Conservation (phyloP, 495 filamentous ascomycete species). For the Monascus purpureus region DNA sequence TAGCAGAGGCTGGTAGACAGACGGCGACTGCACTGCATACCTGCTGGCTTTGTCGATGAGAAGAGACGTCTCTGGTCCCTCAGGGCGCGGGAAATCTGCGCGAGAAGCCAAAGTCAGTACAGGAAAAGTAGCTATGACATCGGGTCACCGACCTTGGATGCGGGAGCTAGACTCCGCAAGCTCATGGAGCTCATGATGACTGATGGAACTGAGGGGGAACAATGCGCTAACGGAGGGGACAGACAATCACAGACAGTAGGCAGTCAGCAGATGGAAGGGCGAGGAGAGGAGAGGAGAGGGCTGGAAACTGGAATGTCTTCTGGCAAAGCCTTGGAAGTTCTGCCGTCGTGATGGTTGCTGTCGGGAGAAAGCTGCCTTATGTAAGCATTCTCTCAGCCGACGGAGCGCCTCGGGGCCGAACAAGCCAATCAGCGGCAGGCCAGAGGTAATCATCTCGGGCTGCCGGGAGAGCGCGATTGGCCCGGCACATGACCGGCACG, state of each 20-base stretch:
- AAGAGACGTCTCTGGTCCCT: slow-evolving; percentile 56
- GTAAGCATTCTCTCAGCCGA: slow-evolving; percentile 24
- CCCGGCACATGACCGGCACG: slow-evolving; percentile 10
- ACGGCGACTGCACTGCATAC: slow-evolving; percentile 35
- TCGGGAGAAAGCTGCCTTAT: slow-evolving; percentile 14
- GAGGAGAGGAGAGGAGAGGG: slow-evolving; percentile 11
- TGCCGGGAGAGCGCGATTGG: slow-evolving; percentile 19
- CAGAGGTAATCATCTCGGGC: slow-evolving; percentile 26
- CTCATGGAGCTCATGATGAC: slow-evolving; percentile 43
- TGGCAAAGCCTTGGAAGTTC: slow-evolving; percentile 12
- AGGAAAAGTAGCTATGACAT: not conserved
- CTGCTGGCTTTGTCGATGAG: slow-evolving; percentile 69
- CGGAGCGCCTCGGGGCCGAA: slow-evolving; percentile 20
- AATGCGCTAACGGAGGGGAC: slow-evolving; percentile 15
- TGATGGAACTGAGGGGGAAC: slow-evolving; percentile 17
- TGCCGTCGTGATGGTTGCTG: not conserved
- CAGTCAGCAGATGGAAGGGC: slow-evolving; percentile 9
- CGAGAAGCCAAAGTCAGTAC: slow-evolving; percentile 12
- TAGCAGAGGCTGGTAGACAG: slow-evolving; percentile 18
- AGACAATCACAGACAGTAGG: slow-evolving; percentile 8
- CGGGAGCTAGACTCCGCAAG: slow-evolving; percentile 45
- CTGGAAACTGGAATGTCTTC: slow-evolving; percentile 3
- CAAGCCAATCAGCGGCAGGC: slow-evolving; percentile 15
- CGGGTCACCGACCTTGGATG: slow-evolving; percentile 33
- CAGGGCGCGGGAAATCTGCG: slow-evolving; percentile 31